These are phyloP conservation scores for Canariomyces notabilis DNA, from an alignment of 2,329 filamentous ascomycete species.

Conservation along the genomic window DNA sequence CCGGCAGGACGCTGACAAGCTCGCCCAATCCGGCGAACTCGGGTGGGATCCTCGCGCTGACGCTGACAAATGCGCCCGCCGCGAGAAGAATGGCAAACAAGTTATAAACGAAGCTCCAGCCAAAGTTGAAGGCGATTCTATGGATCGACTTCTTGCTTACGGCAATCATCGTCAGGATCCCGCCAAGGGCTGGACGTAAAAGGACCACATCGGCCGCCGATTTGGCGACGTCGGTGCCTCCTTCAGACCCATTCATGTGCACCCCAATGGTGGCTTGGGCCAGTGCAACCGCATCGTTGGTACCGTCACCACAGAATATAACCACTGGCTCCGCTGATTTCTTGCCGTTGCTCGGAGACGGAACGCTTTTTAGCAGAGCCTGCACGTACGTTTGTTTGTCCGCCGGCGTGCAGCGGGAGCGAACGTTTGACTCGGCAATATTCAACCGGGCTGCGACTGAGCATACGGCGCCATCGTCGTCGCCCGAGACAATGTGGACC, in stretches of 20 bases:
- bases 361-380: conserved; percentile 22
- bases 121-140: conserved; percentile 63
- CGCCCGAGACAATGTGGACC: conserved; percentile 49
- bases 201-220: conserved; percentile 66
- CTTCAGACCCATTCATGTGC: conserved; percentile 50
- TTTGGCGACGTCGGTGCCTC: conserved; percentile 54
- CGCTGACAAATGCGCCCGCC: conserved; percentile 56
- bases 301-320: conserved; percentile 72
- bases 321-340: conserved; percentile 36
- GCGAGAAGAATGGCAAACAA: conserved; percentile 61
- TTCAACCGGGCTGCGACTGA: conserved; percentile 35
- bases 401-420: conserved; percentile 39
- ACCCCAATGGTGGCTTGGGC: conserved; percentile 67
- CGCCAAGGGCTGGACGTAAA: conserved; percentile 49
- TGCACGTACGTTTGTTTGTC: conserved; percentile 45
- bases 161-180: conserved; percentile 55
- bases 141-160: conserved; percentile 41
- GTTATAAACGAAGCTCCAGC: conserved; percentile 68
- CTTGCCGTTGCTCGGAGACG: background rate
- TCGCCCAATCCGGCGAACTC: conserved; percentile 66
- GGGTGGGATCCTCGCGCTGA: conserved; percentile 48
- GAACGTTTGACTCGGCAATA: conserved; percentile 36
- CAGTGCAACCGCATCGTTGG: conserved; percentile 71
- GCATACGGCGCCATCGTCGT: conserved; percentile 47
- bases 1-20: conserved; percentile 67